These are phyloP conservation scores for Albatrellus ellisii DNA, from an alignment of 768 basidiomycete species.

Conservation along the genomic window DNA sequence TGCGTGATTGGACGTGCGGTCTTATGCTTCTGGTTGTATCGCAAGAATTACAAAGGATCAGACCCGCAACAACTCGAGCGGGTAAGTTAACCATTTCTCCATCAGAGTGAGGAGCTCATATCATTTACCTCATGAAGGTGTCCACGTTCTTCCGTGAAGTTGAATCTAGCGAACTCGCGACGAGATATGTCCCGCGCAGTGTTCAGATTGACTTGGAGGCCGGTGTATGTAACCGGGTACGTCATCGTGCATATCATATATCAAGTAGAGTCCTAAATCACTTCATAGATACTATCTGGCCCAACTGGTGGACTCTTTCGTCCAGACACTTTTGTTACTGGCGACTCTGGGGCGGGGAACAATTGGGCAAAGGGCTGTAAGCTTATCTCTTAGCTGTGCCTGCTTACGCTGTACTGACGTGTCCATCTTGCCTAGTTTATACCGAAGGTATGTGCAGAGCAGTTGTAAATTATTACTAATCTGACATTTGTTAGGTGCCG, in stretches of 20 bases:
- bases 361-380: conserved; percentile 94
- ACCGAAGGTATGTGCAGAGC: conserved; percentile 54
- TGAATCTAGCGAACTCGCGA: conserved; percentile 23
- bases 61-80: conserved; percentile 65
- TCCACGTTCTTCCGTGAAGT: conserved; percentile 78
- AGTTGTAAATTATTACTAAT: neutral
- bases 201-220: conserved; percentile 86
- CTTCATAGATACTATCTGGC: conserved; percentile 47
- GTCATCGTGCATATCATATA: conserved; percentile 16
- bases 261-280: conserved; percentile 4
- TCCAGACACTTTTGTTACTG: conserved; percentile 74
- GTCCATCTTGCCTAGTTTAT: conserved; percentile 27
- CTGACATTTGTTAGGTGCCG: conserved; percentile 46
- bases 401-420: conserved; percentile 11
- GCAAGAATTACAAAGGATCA: conserved; percentile 49
- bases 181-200: conserved; percentile 82
- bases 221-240: conserved; percentile 69
- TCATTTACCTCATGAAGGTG: conserved; percentile 24
- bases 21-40: conserved; percentile 15
- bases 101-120: neutral
- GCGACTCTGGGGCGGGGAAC: conserved; percentile 63
- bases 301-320: conserved; percentile 64
- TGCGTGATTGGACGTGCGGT: neutral
- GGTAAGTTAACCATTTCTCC: conserved; percentile 27
- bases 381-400: conserved; percentile 18